Base-by-base conservation (phyloP, 805 yeast species). In the Schizosaccharomyces octosporus region DNA sequence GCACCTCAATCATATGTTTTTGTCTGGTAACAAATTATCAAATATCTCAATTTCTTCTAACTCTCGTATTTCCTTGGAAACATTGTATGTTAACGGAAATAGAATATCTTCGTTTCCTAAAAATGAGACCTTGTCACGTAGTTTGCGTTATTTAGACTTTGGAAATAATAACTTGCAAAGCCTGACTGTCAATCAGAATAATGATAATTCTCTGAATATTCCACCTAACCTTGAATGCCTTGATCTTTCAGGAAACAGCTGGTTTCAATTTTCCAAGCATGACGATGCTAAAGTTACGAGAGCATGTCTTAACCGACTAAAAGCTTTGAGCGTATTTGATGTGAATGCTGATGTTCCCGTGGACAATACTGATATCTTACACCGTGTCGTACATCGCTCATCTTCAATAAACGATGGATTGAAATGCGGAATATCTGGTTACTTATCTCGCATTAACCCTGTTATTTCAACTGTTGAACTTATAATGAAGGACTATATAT, bases 241-340 rank as follows among this genome's bases (percentile, higher is more conserved):
- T 69, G 93, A 90, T 70, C 83, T 93, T 62, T 87, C 97, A 0
- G 97, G 97, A 48, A 93, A 93, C 69, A 84, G 85, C 69, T 78
- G 96, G 64, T 81, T 93, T 64, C 74, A 79, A 62, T 39, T 63
- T 13, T 65, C 62, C 29, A 64, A 60, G 39, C 62, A 60, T 27
- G 67, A 66, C 15, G 65, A 66, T 11, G 72, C 72, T 61, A 63
- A 72, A 58, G 81, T 82, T 64, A 85, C 83, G 63, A 79, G 89
- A 67, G 89, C 88, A 63, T 80, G 82, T 1, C 73, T 93, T 68
- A 82, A 84, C 61, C 76, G 85, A 48, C 72, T 93, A 64, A 79
- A 78, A 64, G 79, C 85, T 11, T 74, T 93, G 60, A 97, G 97
- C 0, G 75, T 93, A 64, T 87, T 93, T 83, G 99, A 93, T 74